Percentiles rank a stretch among this genome's conserved stretches.
phyloP scores from a whole-genome alignment of 371 early-diverging fungal species.

The Rhizomucor miehei region DNA sequence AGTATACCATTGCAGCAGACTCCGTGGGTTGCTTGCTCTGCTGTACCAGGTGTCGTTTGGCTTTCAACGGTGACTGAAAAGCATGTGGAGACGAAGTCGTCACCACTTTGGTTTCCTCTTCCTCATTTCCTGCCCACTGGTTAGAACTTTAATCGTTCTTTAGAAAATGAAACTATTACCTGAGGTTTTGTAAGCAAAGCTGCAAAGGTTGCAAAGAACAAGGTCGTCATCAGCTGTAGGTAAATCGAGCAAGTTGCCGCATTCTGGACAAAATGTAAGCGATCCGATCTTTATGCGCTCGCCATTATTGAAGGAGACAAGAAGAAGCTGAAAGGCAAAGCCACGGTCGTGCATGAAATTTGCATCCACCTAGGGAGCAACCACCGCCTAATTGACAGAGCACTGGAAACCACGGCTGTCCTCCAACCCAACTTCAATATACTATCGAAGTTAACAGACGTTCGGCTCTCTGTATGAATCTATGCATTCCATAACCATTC shows the following conservation, averaged over 20 bases:
- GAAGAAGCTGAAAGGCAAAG: no score
- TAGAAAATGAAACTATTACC: conserved; percentile 33
- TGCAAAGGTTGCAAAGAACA: conserved; percentile 78
- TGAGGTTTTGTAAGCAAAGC: conserved; percentile 61
- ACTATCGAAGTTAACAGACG: no score
- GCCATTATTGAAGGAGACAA: no score
- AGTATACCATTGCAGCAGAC: conserved; percentile 72
- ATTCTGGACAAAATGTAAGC: conserved; percentile 84
- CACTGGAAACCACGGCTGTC: no score
- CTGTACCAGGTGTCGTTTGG: conserved; percentile 69
- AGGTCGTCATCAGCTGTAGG: conserved; percentile 72
- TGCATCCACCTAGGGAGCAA: no score
- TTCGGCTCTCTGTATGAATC: no score
- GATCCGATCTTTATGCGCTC: conserved; percentile 46
- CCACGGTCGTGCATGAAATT: no score
- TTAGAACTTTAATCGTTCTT: not conserved
- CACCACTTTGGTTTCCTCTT: conserved; percentile 79
- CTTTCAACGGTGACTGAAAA: conserved; percentile 78
- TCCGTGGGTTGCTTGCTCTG: conserved; percentile 52
- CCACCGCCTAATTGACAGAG: no score
- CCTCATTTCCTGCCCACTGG: conserved; percentile 64
- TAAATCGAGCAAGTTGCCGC: conserved; percentile 84
- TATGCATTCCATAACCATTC: no score
- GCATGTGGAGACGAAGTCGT: conserved; percentile 71
- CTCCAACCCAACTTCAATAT: no score